phyloP scores from a whole-genome alignment of 306 rosid species.

The Astragalus membranaceus region DNA sequence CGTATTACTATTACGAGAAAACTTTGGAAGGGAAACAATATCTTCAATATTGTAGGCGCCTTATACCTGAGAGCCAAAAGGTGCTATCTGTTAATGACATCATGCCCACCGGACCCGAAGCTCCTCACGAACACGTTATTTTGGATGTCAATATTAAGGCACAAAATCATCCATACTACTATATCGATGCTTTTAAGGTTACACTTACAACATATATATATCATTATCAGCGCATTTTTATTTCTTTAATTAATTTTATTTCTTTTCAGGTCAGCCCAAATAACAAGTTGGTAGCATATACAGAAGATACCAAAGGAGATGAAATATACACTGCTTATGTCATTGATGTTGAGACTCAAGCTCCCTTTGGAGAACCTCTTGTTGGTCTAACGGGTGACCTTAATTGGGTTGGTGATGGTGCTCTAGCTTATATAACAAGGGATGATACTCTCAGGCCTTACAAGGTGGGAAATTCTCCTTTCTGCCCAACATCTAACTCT shows the following conservation, averaged over 20 bases:
- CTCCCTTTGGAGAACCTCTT: conserved; percentile 57
- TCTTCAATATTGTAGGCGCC: conserved; percentile 70
- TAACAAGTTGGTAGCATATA: conserved; percentile 73
- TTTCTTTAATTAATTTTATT: background rate
- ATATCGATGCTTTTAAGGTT: conserved; percentile 56
- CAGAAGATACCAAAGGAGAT: conserved; percentile 89
- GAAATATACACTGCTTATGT: conserved; percentile 74
- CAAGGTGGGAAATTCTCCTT: conserved; percentile 49
- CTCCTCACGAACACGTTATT: conserved; percentile 71
- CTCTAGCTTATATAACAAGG: conserved; percentile 75
- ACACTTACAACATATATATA: background rate
- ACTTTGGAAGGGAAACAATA: conserved; percentile 69
- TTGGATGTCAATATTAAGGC: conserved; percentile 85
- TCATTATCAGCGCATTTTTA: background rate
- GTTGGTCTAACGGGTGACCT: conserved; percentile 44
- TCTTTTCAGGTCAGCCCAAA: conserved; percentile 72
- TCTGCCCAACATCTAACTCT: background rate
- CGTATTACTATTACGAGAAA: conserved; percentile 63
- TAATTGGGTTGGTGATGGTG: conserved; percentile 68
- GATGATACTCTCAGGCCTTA: conserved; percentile 83
- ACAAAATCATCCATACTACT: conserved; percentile 46
- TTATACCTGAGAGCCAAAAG: conserved; percentile 33
- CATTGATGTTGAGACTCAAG: conserved; percentile 66
- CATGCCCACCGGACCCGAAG: conserved; percentile 61
- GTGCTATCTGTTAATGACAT: conserved; percentile 53